Evolutionary conservation across 768 basidiomycete genomes (phyloP).

Genomic region (Porphyrellus cyaneotinctus): DNA sequence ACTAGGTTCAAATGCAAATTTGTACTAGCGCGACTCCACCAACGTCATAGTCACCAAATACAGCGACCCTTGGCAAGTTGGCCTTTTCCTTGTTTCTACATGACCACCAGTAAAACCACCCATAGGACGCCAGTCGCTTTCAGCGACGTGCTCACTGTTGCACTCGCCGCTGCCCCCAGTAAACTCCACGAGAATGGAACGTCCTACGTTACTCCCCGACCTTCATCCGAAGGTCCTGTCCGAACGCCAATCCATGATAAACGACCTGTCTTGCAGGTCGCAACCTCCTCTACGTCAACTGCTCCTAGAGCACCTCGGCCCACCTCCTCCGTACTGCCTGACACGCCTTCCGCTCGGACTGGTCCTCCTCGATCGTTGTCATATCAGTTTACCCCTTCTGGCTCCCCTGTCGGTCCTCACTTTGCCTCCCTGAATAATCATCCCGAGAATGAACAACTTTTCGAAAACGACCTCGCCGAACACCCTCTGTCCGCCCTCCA

Average conservation of each 20-base stretch:
- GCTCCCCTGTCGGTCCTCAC: conserved; percentile 34
- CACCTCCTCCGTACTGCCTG: conserved; percentile 10
- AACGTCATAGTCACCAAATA: too few species aligned
- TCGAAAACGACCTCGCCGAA: conserved; percentile 34
- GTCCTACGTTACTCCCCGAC: background rate
- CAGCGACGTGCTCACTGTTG: conserved; percentile 5
- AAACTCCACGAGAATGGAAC: background rate
- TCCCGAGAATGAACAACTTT: conserved; percentile 25
- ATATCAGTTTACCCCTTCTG: conserved; percentile 53
- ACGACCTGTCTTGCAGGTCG: conserved; percentile 14
- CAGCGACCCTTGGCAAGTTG: too few species aligned
- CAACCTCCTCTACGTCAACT: conserved; percentile 7
- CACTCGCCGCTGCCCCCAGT: background rate
- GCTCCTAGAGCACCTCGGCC: conserved; percentile 6
- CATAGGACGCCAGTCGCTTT: conserved; percentile 2
- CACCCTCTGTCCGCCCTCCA: conserved; percentile 32
- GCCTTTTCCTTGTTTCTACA: too few species aligned
- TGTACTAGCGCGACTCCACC: too few species aligned
- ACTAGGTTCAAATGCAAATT: too few species aligned
- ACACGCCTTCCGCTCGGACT: conserved; percentile 61
- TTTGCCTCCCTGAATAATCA: conserved; percentile 25
- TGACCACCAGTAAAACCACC: conserved; percentile 7
- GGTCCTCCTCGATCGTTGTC: conserved; percentile 74
- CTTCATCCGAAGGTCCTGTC: background rate
- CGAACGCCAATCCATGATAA: conserved; percentile 2